Evolutionary conservation across 345 rosid genomes (phyloP), one percentile per base, ranked within the genome.

Genomic region (Nephelium lappaceum): DNA sequence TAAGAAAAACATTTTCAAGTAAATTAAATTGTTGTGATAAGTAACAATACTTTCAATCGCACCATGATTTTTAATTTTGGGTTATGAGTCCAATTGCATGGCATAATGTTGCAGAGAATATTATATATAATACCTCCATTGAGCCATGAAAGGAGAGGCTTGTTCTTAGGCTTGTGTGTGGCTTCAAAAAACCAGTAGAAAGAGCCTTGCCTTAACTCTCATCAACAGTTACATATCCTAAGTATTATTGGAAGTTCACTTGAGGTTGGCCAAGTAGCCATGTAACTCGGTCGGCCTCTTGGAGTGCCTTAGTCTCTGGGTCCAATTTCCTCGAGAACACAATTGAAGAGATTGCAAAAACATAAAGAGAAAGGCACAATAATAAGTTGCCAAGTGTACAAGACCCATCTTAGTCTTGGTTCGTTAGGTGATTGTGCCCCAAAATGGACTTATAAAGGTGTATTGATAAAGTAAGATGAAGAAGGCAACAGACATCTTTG

Each of bases 131-230:
- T 70, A 67, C 79, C 79, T 76, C 79, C 79, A 39, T 76, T 76
- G 49, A 76, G 79, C 73, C 79, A 76, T 18, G 67, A 43, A 24
- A 76, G 79, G 27, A 76, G 65, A 76, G 79, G 79, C 24, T 67
- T 75, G 9, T 75, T 23, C 10, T 38, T 51, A 36, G 73, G 73
- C 6, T 67, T 24, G 11, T 49, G 47, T 7, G 42, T 55, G 11
- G 79, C 79, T 68, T 76, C 79, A 55, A 76, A 76, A 57, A 76
- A 67, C 79, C 73, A 76, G 38, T 76, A 76, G 73, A 76, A 76
- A 43, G 3, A 76, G 36, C 66, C 67, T 68, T 67, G 18, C 79
- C 73, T 19, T 49, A 53, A 7, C 21, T 73, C 43, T 27, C 82
- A 58, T 79, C 61, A 51, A 73, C 82, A 1, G 73, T 73, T 1